Percentiles rank a stretch among this genome's conserved stretches.
Conservation (phyloP, 805 yeast genomes). For the Jamesozyma hellenica region DNA sequence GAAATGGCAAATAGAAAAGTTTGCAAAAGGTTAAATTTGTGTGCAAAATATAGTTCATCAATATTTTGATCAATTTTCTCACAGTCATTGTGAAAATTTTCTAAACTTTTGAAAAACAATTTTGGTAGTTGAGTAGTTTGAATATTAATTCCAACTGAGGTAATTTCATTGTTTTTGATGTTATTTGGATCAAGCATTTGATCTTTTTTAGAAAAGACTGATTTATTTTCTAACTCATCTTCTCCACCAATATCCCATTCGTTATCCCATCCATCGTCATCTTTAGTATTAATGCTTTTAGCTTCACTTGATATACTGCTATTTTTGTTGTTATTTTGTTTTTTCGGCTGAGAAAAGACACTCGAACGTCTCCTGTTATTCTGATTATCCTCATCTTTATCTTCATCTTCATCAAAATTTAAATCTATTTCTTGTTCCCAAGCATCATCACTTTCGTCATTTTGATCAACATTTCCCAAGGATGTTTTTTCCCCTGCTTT, state of each 20-base stretch:
- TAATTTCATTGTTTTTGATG: too few species aligned
- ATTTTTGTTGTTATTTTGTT: background rate
- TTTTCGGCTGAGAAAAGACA: too few species aligned
- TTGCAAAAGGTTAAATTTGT: constrained; percentile 24
- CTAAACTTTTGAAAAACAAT: constrained; percentile 7
- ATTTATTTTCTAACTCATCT: constrained; percentile 4
- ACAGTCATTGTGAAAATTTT: constrained; percentile 11
- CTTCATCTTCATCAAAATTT: constrained; percentile 10
- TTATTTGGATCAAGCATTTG: background rate
- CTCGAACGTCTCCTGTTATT: too few species aligned
- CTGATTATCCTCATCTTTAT: background rate
- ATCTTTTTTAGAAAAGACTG: background rate
- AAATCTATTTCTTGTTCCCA: constrained; percentile 15
- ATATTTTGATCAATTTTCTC: constrained; percentile 9
- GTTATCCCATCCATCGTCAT: constrained; percentile 18
- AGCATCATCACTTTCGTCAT: constrained; percentile 8
- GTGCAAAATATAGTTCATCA: constrained; percentile 11
- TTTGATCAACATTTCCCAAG: constrained; percentile 7
- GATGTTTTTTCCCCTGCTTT: constrained; percentile 4
- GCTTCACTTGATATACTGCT: constrained; percentile 1
- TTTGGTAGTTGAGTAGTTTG: constrained; percentile 15
- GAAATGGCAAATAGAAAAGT: constrained; percentile 21
- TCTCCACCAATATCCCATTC: constrained; percentile 18
- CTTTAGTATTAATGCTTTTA: constrained; percentile 2
- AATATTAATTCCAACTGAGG: background rate